Evolutionary conservation across 1,284 basidiomycete genomes (phyloP), one percentile per base, ranked within the genome.

Genomic region (Volvariella surrecta): DNA sequence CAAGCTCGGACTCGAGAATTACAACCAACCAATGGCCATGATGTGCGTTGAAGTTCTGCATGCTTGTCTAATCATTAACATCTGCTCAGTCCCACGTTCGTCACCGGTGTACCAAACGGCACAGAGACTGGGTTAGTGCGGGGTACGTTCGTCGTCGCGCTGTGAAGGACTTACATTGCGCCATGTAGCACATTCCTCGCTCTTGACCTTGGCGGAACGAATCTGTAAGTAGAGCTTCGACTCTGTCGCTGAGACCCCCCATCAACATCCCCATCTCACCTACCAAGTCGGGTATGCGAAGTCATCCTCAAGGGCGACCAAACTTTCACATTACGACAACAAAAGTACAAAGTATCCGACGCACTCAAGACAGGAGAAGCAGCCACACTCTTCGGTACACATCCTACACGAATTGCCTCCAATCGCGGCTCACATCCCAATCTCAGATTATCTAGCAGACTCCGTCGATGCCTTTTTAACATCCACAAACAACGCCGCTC

Each of bases 341-440:
- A 96, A 59, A 96, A 96, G 61, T 96, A 93, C 71, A 88, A 84
- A 57, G 89, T 97, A 13, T 92, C 91, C 1, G 89, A 94, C 37
- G 68, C 78, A 11, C 72, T 96, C 47, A 97, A 97, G 67, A 83
- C 87, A 7, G 94, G 92, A 39, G 86, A 95, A 58, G 90, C 83
- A 1, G 72, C 73, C 1, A 75, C 74, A 2, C 67, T 96, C 35
- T 95, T 96, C 57, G 89, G 90, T 92, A 46, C 42, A 8, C n/a
- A 18, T 10, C 39, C 45, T 30, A 45, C 11, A 40, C 22, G 18
- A 37, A 46, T 46, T 20, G 34, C 38, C 32, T 18, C 31, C 13
- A 18, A 13, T 22, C 19, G 22, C 48, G n/a, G 46, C 32, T 51
- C 17, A 17, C 22, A 18, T 21, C 40, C 24, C 35, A 3, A 42